Evolutionary conservation across 768 basidiomycete species (phyloP).

Genomic region (Daedaleopsis sinensis): DNA sequence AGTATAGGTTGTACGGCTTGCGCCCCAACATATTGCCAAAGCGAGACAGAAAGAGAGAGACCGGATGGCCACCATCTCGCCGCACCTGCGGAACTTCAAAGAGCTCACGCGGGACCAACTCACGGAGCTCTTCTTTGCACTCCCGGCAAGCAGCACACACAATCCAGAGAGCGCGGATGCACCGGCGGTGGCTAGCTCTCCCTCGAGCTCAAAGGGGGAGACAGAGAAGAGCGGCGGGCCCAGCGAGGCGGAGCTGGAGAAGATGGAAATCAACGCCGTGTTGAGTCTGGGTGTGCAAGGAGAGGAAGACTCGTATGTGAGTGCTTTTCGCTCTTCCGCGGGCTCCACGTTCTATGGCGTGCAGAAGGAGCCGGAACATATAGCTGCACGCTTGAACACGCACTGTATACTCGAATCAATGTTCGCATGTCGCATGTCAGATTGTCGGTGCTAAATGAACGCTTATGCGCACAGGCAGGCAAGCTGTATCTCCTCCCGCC

Average conservation of each 20-base stretch:
- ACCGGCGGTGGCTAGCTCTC: background rate
- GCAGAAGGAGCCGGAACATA: no score
- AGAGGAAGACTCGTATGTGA: conserved; percentile 92
- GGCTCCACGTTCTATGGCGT: background rate
- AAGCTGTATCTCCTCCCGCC: conserved; percentile 88
- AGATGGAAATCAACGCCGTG: conserved; percentile 89
- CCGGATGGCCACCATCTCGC: conserved; percentile 79
- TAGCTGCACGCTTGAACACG: no score
- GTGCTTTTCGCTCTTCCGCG: conserved; percentile 36
- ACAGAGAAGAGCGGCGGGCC: conserved; percentile 23
- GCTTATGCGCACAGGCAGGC: conserved; percentile 63
- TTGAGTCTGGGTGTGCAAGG: conserved; percentile 76
- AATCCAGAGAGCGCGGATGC: background rate
- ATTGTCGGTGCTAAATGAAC: conserved; percentile 1
- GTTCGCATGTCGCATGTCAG: background rate
- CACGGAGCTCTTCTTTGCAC: conserved; percentile 84
- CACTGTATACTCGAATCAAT: background rate
- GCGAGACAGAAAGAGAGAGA: no score
- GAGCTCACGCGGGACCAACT: conserved; percentile 90
- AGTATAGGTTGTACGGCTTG: no score
- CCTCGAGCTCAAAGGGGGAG: background rate
- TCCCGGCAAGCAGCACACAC: conserved; percentile 49
- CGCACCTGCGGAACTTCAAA: conserved; percentile 88
- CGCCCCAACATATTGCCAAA: no score
- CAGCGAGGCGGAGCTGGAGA: conserved; percentile 50